phyloP scores from a whole-genome alignment of 1,139 yeast species.

The Groenewaldozyma sp. region DNA sequence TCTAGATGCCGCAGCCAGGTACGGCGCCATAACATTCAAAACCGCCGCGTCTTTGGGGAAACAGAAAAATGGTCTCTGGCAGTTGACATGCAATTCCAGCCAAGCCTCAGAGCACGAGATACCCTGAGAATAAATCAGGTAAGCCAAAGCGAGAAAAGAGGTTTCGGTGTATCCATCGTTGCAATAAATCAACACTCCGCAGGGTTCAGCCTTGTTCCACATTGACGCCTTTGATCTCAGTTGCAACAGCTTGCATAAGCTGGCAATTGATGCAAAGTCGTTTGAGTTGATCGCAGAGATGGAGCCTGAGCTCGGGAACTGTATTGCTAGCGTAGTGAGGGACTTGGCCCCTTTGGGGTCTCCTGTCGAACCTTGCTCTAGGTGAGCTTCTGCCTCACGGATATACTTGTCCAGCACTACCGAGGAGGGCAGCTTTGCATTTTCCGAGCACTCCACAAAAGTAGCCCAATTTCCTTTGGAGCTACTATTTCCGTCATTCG shows the following conservation, averaged over 20 bases:
- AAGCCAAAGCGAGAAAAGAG: constrained; percentile 62
- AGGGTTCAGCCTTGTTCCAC: constrained; percentile 13
- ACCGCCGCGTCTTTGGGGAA: constrained; percentile 68
- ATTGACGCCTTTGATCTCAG: constrained; percentile 17
- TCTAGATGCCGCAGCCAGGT: constrained; percentile 52
- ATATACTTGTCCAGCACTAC: constrained; percentile 22
- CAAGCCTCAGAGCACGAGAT: constrained; percentile 40
- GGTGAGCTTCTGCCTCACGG: constrained; percentile 16
- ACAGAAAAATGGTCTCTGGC: constrained; percentile 73
- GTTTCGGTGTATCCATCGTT: constrained; percentile 92
- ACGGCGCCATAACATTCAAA: constrained; percentile 51
- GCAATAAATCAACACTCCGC: constrained; percentile 51
- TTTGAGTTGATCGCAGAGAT: constrained; percentile 15
- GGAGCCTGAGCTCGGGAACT: constrained; percentile 74
- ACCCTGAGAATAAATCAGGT: constrained; percentile 57
- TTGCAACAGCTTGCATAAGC: constrained; percentile 28
- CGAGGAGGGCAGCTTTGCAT: constrained; percentile 45
- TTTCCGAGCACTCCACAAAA: constrained; percentile 38
- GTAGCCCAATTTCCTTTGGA: constrained; percentile 27
- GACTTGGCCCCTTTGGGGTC: constrained; percentile 1
- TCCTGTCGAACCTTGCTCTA: constrained; percentile 4
- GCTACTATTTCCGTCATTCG: background rate
- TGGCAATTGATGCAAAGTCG: constrained; percentile 21
- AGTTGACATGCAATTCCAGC: constrained; percentile 49
- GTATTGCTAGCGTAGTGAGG: constrained; percentile 31